phyloP scores from a whole-genome alignment of 441 rosid genomes.

The Gossypium schwendimanii region DNA sequence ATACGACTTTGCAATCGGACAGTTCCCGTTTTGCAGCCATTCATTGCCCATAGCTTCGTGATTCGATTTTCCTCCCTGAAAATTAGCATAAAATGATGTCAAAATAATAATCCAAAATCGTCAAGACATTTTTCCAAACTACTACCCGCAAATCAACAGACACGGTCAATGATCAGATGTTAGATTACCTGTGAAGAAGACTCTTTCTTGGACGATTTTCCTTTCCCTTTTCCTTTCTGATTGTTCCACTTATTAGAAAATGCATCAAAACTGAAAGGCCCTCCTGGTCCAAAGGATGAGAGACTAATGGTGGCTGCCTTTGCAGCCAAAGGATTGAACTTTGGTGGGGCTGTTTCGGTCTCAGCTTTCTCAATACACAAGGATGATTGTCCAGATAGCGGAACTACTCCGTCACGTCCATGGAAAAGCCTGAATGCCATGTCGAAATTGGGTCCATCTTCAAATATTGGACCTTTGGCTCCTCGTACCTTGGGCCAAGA shows the following conservation, averaged over 20 bases:
- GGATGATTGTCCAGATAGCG: conserved; percentile 40
- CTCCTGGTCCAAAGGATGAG: conserved; percentile 60
- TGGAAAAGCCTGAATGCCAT: conserved; percentile 67
- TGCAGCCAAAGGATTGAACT: conserved; percentile 63
- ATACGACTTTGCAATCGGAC: conserved; percentile 67
- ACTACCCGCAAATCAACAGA: not conserved
- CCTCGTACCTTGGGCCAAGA: conserved; percentile 40
- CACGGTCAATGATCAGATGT: not conserved
- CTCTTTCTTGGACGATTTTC: conserved; percentile 47
- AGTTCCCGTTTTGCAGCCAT: conserved; percentile 61
- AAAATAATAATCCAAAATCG: not conserved
- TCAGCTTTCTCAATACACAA: conserved; percentile 27
- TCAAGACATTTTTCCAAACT: not conserved
- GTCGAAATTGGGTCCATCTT: conserved; percentile 77
- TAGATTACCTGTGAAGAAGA: conserved; percentile 44
- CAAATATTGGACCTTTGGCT: conserved; percentile 67
- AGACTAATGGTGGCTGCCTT: conserved; percentile 67
- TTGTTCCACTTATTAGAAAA: conserved; percentile 50
- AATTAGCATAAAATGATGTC: conserved; percentile 18
- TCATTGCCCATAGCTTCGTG: conserved; percentile 56
- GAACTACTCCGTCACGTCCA: conserved; percentile 70
- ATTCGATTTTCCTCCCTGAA: conserved; percentile 55
- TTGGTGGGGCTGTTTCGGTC: conserved; percentile 28
- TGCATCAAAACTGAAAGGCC: conserved; percentile 56
- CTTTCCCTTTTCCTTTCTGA: conserved; percentile 39